Evolutionary conservation across 805 yeast species (phyloP), one percentile per base, ranked within the genome.

Genomic region (Candida nanaspora): DNA sequence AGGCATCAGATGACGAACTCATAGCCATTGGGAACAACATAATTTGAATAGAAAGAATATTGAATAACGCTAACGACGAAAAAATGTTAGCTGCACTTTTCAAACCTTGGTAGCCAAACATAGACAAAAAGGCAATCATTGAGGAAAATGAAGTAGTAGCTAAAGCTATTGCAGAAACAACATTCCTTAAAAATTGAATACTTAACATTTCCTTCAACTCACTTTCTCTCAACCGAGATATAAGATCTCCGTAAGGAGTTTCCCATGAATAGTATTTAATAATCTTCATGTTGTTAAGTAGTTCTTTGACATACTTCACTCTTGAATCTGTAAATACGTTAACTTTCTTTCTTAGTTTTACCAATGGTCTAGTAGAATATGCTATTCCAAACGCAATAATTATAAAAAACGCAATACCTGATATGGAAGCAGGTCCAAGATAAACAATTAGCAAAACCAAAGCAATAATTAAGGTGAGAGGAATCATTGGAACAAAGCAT

Each of bases 221-320:
- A 18, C 65, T 54, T 0, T 55, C 51, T 56, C 97, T 74, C 22
- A 76, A 67, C 11, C 66, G 69, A 14, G 75, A 53, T 28, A 89
- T 72, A 39, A 71, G 65, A 9, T 69, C 58, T 40, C 70, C 69
- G 56, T 86, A 89, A 1, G 96, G 88, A 26, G 69, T 69, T 62
- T 89, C 97, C 96, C 96, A 89, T 1, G 94, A 85, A 57, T 88
- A 89, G 57, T 74, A 84, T 64, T 89, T 89, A 59, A 89, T 85
- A 57, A 82, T 72, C 54, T 84, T 86, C 71, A 89, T 75, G 48
- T 83, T 78, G 53, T 74, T 78, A 47, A 89, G 67, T 23, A 87
- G 76, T 59, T 89, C 98, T 48, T 85, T 82, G 58, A 87, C 79
- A 37, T 76, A 69, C 36, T 78, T 70, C 19, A 89, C 86, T 53